A percentile compares a stretch with the other conserved stretches of the same genome.
These are phyloP conservation scores for Toxicodendron radicans DNA, from an alignment of 345 rosid species.

Conservation along the genomic window DNA sequence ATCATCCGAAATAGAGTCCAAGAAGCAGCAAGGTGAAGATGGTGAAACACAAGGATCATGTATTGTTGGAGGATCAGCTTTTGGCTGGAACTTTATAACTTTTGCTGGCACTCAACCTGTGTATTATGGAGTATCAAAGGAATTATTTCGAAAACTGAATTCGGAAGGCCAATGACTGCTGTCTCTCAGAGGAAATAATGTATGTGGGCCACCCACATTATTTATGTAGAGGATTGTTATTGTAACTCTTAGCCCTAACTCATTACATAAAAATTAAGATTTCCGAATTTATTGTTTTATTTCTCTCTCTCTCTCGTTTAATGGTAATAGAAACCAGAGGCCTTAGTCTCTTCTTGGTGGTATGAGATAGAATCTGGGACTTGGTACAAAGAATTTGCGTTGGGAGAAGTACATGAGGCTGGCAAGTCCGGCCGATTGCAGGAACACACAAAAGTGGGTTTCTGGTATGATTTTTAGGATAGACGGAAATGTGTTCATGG, in stretches of 20 bases:
- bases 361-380: too few relatives aligned
- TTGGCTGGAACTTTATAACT: slow-evolving; percentile 91
- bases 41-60: slow-evolving; percentile 25
- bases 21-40: slow-evolving; percentile 35
- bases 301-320: neutral
- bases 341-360: neutral
- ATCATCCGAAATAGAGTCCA: slow-evolving; percentile 32
- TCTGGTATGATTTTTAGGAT: too few relatives aligned
- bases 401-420: too few relatives aligned
- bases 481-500: too few relatives aligned
- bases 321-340: neutral
- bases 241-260: neutral
- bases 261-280: neutral
- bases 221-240: neutral
- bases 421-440: too few relatives aligned
- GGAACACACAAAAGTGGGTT: too few relatives aligned
- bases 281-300: too few relatives aligned
- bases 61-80: slow-evolving; percentile 82
- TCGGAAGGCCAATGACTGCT: slow-evolving; percentile 16
- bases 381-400: too few relatives aligned
- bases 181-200: slow-evolving; percentile 1
- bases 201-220: neutral
- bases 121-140: slow-evolving; percentile 71
- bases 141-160: slow-evolving; percentile 53
- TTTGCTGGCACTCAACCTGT: slow-evolving; percentile 43